Conservation (phyloP, 257 asterid genomes). For the Catharanthus roseus region DNA sequence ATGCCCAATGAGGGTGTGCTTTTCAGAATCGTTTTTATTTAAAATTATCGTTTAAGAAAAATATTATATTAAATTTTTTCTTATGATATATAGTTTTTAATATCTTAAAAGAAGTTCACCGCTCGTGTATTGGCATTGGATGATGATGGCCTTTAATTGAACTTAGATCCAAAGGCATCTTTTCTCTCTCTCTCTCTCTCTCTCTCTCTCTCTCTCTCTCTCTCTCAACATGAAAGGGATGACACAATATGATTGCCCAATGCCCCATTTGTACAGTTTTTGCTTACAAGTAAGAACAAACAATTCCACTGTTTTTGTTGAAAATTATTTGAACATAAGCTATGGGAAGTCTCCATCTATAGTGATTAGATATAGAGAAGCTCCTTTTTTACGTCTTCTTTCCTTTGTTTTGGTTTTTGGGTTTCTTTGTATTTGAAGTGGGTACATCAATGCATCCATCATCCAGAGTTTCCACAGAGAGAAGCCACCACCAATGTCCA, state of each 20-base stretch:
- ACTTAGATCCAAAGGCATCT: neutral
- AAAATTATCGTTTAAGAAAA: no score
- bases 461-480: no score
- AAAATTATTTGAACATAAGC: slow-evolving; percentile 17
- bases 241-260: slow-evolving; percentile 5
- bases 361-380: no score
- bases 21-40: no score
- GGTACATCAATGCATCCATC: no score
- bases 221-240: slow-evolving; percentile 15
- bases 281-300: slow-evolving; percentile 8
- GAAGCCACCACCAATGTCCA: no score
- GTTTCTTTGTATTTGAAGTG: neutral
- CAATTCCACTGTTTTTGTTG: neutral
- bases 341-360: slow-evolving; percentile 7
- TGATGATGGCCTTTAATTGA: slow-evolving; percentile 6
- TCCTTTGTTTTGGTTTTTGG: neutral
- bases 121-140: neutral
- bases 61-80: no score
- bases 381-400: neutral
- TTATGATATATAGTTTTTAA: no score
- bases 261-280: slow-evolving; percentile 11
- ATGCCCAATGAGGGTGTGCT: no score
- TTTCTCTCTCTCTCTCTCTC: no score
- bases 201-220: no score
- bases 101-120: neutral